Percentiles rank a stretch among this genome's conserved stretches.
phyloP scores from a whole-genome alignment of 1,284 basidiomycete genomes.

The Hymenochaete sp. region DNA sequence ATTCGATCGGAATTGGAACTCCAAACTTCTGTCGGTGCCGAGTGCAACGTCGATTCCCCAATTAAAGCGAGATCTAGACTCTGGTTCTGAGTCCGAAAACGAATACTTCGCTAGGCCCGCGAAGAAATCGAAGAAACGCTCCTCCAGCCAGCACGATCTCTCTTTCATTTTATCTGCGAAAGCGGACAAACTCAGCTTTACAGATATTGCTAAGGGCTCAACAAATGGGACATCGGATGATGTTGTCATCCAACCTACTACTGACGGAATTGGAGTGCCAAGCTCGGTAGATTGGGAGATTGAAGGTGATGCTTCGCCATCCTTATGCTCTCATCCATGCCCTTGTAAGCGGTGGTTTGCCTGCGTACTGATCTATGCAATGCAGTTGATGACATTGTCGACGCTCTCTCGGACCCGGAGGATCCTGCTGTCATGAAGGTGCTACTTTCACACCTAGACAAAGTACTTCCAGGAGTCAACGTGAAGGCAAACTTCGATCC shows the following conservation, averaged over 20 bases:
- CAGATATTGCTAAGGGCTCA: too few species aligned
- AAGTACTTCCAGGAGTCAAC: conserved; percentile 3
- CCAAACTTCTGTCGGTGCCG: too few species aligned
- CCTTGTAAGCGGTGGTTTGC: too few species aligned
- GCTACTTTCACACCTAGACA: conserved; percentile 8
- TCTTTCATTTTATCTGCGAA: conserved; percentile 17
- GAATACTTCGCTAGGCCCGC: background rate
- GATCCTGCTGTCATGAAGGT: background rate
- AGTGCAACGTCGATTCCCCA: too few species aligned
- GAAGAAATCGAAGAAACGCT: conserved; percentile 14
- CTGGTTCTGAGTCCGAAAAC: conserved; percentile 8
- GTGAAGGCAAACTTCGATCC: conserved; percentile 6
- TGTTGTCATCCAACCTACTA: too few species aligned
- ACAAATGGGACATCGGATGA: too few species aligned
- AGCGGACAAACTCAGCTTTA: conserved; percentile 11
- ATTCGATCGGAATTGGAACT: background rate
- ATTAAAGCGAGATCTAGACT: conserved; percentile 5
- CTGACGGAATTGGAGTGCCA: too few species aligned
- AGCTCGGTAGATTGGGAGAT: too few species aligned
- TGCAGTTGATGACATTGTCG: too few species aligned
- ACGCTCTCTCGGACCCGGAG: background rate
- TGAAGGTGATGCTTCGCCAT: too few species aligned
- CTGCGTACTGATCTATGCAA: too few species aligned
- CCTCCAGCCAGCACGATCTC: conserved; percentile 8
- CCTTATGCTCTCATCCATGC: too few species aligned